phyloP scores from a whole-genome alignment of 225 moss, liverwort and hornwort genomes.

The Neckera pumila region DNA sequence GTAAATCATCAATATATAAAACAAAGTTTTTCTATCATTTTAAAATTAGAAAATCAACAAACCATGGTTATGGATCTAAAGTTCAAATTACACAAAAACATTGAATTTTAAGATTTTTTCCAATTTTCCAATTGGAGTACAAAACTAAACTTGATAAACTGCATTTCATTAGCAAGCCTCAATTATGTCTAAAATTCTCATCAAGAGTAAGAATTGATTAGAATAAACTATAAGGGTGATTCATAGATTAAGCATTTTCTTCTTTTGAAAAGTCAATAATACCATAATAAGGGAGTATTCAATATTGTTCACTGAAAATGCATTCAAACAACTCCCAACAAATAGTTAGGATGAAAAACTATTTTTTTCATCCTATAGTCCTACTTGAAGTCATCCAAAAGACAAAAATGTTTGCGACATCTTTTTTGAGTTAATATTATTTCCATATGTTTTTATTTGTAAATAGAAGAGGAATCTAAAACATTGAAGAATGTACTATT shows the following conservation, averaged over 20 bases:
- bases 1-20: background rate
- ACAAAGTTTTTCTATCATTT: background rate
- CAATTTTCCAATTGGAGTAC: background rate
- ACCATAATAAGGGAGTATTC: background rate
- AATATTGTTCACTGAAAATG: background rate
- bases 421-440: background rate
- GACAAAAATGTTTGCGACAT: accelerated
- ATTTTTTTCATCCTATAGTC: accelerated
- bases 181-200: background rate
- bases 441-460: background rate
- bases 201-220: background rate
- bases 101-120: background rate
- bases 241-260: background rate
- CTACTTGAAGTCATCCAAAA: background rate
- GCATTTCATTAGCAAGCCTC: background rate
- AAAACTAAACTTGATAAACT: background rate
- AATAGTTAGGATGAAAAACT: background rate
- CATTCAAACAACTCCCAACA: background rate
- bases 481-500: background rate
- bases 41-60: background rate
- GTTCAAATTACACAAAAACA: background rate
- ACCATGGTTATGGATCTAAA: background rate
- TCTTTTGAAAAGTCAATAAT: background rate
- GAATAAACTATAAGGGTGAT: background rate
- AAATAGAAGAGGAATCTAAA: background rate